A percentile compares a stretch with the other conserved stretches of the same genome.
Conservation (phyloP, 2,329 filamentous ascomycete genomes). For the Sclerotinia nivalis region DNA sequence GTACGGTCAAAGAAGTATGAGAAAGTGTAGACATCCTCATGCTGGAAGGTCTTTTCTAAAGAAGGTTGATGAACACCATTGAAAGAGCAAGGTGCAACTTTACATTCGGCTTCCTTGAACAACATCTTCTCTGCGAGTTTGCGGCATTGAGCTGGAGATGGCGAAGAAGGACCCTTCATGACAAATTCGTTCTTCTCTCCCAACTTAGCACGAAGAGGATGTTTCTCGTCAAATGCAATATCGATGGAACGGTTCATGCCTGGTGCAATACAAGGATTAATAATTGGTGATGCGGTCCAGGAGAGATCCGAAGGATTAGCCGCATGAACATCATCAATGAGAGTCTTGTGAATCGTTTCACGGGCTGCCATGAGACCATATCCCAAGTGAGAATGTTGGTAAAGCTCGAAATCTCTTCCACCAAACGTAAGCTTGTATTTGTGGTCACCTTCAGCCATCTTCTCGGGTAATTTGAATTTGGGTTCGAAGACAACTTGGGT, state of each 20-base stretch:
- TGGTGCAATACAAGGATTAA: constrained; percentile 84
- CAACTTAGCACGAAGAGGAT: constrained; percentile 51
- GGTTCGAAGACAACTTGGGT: constrained; percentile 99
- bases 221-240: constrained; percentile 66
- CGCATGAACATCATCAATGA: constrained; percentile 72
- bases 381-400: constrained; percentile 97
- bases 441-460: constrained; percentile 86
- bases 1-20: constrained; percentile 98
- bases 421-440: constrained; percentile 92
- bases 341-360: constrained; percentile 74
- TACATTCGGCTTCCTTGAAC: constrained; percentile 80
- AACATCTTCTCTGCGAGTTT: constrained; percentile 87
- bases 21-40: constrained; percentile 93
- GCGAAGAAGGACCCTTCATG: constrained; percentile 79
- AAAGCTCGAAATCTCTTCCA: constrained; percentile 85
- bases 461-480: constrained; percentile 87
- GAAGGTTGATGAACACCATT: constrained; percentile 95
- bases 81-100: constrained; percentile 92
- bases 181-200: constrained; percentile 68
- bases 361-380: constrained; percentile 96
- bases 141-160: constrained; percentile 83
- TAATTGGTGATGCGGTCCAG: constrained; percentile 71
- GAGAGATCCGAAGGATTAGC: constrained; percentile 58
- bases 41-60: constrained; percentile 85
- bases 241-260: constrained; percentile 74